These are phyloP conservation scores for Rachicladosporium sp. DNA, from an alignment of 2,329 filamentous ascomycete species.

Conservation along the genomic window DNA sequence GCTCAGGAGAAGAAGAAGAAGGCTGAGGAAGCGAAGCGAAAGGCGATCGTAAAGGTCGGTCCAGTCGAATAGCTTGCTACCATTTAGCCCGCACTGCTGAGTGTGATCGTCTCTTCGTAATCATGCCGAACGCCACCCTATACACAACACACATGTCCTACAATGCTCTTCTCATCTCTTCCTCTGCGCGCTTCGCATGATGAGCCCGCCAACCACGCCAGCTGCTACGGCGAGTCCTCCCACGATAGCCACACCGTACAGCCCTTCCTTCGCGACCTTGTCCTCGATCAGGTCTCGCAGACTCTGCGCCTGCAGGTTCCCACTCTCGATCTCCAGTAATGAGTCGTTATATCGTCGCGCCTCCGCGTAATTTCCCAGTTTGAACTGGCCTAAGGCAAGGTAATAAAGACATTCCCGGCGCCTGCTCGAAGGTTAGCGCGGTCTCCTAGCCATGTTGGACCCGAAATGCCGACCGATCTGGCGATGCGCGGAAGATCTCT, in stretches of 20 bases:
- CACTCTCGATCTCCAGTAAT: constrained; percentile 78
- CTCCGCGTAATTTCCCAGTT: constrained; percentile 93
- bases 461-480: too few relatives aligned
- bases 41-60: constrained; percentile 37
- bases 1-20: constrained; percentile 35
- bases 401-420: constrained; percentile 98
- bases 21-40: constrained; percentile 25
- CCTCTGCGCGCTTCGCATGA: constrained; percentile 56
- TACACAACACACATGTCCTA: too few relatives aligned
- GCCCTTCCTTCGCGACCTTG: constrained; percentile 85
- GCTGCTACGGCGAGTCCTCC: constrained; percentile 86
- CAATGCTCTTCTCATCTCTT: constrained; percentile 11
- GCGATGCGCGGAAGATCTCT: constrained; percentile 58
- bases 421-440: constrained; percentile 26
- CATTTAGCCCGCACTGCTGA: too few relatives aligned
- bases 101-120: too few relatives aligned
- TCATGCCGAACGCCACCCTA: too few relatives aligned
- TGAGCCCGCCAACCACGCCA: constrained; percentile 78
- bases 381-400: constrained; percentile 92
- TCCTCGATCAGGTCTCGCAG: constrained; percentile 84
- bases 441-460: too few relatives aligned
- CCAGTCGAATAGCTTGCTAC: constrained; percentile 17
- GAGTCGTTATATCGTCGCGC: constrained; percentile 90
- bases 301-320: constrained; percentile 81
- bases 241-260: constrained; percentile 89